These are phyloP conservation scores for Leishmania braziliensis DNA, from an alignment of 208 protist species.

Conservation along the genomic window DNA sequence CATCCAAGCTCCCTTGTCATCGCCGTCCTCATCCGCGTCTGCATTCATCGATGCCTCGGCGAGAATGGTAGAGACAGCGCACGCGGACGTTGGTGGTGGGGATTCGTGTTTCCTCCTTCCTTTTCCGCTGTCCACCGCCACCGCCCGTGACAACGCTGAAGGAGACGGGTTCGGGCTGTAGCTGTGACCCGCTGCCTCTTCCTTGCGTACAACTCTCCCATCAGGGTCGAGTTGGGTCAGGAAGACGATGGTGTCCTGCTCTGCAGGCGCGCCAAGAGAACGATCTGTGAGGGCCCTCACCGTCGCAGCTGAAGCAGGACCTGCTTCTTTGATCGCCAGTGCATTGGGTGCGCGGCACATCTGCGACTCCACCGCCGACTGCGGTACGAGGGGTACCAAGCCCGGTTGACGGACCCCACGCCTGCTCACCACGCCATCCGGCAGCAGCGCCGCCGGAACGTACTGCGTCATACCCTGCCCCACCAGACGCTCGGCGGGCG, in stretches of 20 bases:
- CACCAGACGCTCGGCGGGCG: constrained; percentile 87
- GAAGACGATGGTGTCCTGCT: constrained; percentile 30
- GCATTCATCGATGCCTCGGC: neutral
- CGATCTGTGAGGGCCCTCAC: constrained; percentile 10
- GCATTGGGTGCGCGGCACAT: neutral
- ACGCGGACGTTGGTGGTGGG: neutral
- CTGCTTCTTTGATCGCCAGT: neutral
- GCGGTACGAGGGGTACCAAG: constrained; percentile 17
- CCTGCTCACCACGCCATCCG: constrained; percentile 27
- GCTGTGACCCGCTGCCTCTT: neutral
- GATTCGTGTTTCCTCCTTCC: neutral
- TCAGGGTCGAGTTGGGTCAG: constrained; percentile 29
- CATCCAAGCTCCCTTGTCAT: constrained; percentile 12
- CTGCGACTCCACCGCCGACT: constrained; percentile 26
- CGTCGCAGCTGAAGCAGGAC: neutral
- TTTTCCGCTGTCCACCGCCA: neutral
- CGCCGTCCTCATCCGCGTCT: neutral
- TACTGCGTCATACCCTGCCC: constrained; percentile 76
- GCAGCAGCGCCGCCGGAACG: constrained; percentile 66
- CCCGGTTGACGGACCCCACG: constrained; percentile 8
- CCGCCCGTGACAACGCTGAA: neutral
- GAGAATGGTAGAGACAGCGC: neutral
- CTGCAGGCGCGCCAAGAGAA: neutral
- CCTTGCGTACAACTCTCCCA: neutral
- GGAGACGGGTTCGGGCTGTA: neutral